These are phyloP conservation scores for Erysimum cheiranthoides DNA, from an alignment of 345 rosid genomes.

Conservation along the genomic window DNA sequence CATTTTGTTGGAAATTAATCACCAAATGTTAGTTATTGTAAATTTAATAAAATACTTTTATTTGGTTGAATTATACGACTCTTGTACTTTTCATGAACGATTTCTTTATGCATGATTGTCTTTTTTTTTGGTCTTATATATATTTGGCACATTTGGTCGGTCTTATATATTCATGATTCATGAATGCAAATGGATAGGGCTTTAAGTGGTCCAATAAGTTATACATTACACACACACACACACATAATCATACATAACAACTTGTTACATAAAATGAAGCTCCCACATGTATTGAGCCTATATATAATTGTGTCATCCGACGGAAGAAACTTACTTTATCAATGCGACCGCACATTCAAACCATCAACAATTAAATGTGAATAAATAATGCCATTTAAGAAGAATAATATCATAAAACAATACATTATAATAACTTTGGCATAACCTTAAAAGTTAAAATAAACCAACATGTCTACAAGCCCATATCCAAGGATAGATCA, in stretches of 20 bases:
- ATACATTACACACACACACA: not conserved
- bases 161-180: not conserved
- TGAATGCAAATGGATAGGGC: not conserved
- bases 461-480: slow-evolving; percentile 37
- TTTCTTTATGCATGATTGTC: slow-evolving; percentile 10
- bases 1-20: not conserved
- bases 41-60: not conserved
- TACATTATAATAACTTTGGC: slow-evolving; percentile 8
- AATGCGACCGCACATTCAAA: slow-evolving; percentile 10
- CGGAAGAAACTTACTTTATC: slow-evolving; percentile 3
- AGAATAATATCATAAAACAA: slow-evolving; percentile 5
- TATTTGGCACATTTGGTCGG: too few species aligned
- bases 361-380: slow-evolving; percentile 11
- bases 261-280: slow-evolving; percentile 5
- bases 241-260: not conserved
- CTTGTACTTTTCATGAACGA: not conserved
- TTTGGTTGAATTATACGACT: slow-evolving; percentile 21
- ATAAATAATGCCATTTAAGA: not conserved
- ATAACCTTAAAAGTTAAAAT: slow-evolving; percentile 28
- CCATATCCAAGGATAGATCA: slow-evolving; percentile 69
- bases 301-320: not conserved
- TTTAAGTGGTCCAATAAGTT: not conserved
- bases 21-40: not conserved
- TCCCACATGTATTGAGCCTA: slow-evolving; percentile 5
- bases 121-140: not conserved